Base-by-base conservation (phyloP, 2,329 filamentous ascomycete species). In the Monosporascus sp. region DNA sequence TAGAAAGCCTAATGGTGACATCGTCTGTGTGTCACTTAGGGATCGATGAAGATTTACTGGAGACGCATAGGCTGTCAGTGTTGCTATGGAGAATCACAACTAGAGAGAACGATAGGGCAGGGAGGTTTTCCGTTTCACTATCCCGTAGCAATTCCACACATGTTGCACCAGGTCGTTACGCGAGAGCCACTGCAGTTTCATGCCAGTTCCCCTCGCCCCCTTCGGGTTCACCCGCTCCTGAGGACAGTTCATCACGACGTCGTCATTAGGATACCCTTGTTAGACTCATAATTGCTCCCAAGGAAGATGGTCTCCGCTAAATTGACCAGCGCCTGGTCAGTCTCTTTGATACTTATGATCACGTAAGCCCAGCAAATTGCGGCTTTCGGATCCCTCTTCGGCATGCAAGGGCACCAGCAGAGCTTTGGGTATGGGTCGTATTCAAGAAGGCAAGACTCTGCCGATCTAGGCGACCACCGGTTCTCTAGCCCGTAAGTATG, bases 371-470 rank as follows among this genome's bases (percentile, higher is more conserved):
- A 62, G 8, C 66, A 62, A 20, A 60, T 55, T 24, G 54, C 48
- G 15, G 51, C 52, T 49, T 59, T 65, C 8, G 51, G 20, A 22
- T 65, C 65, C 50, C 49, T 64, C 39, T 54, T 57, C 6, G 63
- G 60, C 48, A 57, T 63, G 39, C 64, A 67, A 38, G 67, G 27
- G 49, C 65, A 66, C 49, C 62, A 57, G 49, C 64, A 67, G 14
- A 67, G 51, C 49, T 56, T 62, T 22, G 57, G 58, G 6, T 51
- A 54, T 6, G 38, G 18, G 2, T 39, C 2, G 51, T 61, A 17
- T 54, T 54, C 17, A 67, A 44, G 53, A 68, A 67, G 8, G 39
- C 50, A n/a, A 57, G 54, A 47, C 65, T 64, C 20, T 67, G 60
- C 9, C 51, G 56, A 44, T 67, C 65, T 37, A 62, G 20, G 31